Conservation (phyloP, 192 early-diverging fungal species). For the Bifiguratus adelaidae region DNA sequence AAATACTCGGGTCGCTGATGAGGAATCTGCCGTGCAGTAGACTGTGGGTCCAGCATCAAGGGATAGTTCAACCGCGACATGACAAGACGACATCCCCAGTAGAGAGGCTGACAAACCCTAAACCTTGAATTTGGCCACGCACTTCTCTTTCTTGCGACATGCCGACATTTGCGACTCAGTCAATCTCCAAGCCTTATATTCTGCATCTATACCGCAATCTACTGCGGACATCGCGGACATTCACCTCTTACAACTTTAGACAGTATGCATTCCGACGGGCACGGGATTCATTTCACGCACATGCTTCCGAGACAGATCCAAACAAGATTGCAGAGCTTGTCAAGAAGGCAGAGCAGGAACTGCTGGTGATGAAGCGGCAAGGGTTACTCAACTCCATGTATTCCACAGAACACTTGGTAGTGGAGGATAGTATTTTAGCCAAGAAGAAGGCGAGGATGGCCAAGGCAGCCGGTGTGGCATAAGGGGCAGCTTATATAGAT, state of each 20-base stretch:
- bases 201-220: conserved; percentile 69
- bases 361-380: conserved; percentile 68
- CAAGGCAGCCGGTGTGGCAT: no score
- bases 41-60: no score
- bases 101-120: no score
- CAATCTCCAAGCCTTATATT: conserved; percentile 42
- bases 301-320: conserved; percentile 42
- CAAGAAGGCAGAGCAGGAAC: conserved; percentile 50
- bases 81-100: no score
- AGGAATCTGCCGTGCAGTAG: no score
- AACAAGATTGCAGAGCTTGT: conserved; percentile 38
- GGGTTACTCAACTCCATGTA: conserved; percentile 67
- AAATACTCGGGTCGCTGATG: no score
- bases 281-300: conserved; percentile 66
- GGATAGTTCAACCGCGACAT: no score
- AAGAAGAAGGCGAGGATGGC: no score
- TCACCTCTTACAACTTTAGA: conserved; percentile 81
- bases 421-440: conserved; percentile 45
- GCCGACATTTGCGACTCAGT: no score
- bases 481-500: no score
- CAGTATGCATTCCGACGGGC: conserved; percentile 75
- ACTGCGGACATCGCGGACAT: conserved; percentile 61
- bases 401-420: conserved; percentile 49
- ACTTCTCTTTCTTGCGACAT: no score
- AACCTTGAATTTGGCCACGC: no score